A percentile compares a stretch with the other conserved stretches of the same genome.
Conservation (phyloP, 331 rosid species). For the Rosa hybrid region DNA sequence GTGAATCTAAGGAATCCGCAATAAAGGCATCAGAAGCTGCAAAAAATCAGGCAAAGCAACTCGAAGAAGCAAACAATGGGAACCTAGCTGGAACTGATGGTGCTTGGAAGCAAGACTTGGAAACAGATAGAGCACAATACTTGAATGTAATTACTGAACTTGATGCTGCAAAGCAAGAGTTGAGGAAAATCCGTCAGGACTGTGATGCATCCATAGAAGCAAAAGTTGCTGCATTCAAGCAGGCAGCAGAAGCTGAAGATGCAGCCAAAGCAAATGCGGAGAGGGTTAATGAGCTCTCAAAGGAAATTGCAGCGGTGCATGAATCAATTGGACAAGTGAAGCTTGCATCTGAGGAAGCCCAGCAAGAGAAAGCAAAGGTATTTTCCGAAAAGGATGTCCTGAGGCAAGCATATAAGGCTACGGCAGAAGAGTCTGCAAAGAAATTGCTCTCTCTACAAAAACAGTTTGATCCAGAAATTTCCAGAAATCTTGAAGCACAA, state of each 20-base stretch:
- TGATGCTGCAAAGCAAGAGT: slow-evolving; percentile 77
- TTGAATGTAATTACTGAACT: slow-evolving; percentile 63
- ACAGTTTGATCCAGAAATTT: slow-evolving; percentile 69
- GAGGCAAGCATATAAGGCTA: slow-evolving; percentile 69
- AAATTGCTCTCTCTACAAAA: slow-evolving; percentile 58
- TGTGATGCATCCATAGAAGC: slow-evolving; percentile 64
- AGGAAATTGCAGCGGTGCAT: slow-evolving; percentile 66
- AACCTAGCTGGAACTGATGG: slow-evolving; percentile 39
- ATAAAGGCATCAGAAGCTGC: slow-evolving; percentile 63
- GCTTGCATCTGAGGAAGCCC: slow-evolving; percentile 65
- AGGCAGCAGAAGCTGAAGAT: slow-evolving; percentile 65
- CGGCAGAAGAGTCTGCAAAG: slow-evolving; percentile 63
- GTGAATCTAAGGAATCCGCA: slow-evolving; percentile 70
- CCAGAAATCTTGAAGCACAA: slow-evolving; percentile 67
- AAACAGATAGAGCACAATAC: slow-evolving; percentile 61
- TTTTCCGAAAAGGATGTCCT: slow-evolving; percentile 74
- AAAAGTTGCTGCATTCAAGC: slow-evolving; percentile 55
- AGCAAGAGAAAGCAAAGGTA: slow-evolving; percentile 62
- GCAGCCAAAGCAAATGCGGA: slow-evolving; percentile 57
- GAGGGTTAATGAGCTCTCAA: slow-evolving; percentile 64
- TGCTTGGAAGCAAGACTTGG: slow-evolving; percentile 77
- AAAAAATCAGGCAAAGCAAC: slow-evolving; percentile 58
- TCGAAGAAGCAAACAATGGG: slow-evolving; percentile 56
- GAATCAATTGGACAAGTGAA: slow-evolving; percentile 76
- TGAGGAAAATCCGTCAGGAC: slow-evolving; percentile 71